phyloP scores from a whole-genome alignment of 192 early-diverging fungal species.

The Coemansia sp. region DNA sequence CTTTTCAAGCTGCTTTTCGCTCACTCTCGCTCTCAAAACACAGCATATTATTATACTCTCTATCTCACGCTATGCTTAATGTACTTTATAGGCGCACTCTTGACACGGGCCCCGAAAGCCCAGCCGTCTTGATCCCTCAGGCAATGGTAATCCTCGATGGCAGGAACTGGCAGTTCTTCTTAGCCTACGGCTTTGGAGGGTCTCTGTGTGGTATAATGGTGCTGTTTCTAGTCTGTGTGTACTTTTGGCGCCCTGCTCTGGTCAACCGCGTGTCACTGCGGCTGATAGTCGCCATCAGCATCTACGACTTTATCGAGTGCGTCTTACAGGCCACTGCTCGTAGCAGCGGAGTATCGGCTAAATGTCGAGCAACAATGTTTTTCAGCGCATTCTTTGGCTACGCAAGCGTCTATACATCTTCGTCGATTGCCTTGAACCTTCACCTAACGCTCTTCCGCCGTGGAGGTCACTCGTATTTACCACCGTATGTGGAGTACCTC shows the following conservation, averaged over 20 bases:
- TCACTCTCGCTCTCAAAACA: not conserved
- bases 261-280: constrained; percentile 45
- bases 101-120: constrained; percentile 18
- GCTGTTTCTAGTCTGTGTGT: constrained; percentile 24
- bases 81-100: not conserved
- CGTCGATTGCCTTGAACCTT: constrained; percentile 42
- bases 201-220: constrained; percentile 20
- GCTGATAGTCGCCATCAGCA: constrained; percentile 38
- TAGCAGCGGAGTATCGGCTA: not conserved
- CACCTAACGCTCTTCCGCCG: constrained; percentile 37
- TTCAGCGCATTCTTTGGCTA: constrained; percentile 25
- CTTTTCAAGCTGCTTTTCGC: not conserved
- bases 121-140: not conserved
- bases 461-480: constrained; percentile 14
- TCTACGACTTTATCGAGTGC: constrained; percentile 35
- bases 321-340: constrained; percentile 7
- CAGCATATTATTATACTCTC: not conserved
- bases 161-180: constrained; percentile 9
- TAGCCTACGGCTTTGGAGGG: constrained; percentile 15
- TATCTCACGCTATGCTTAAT: not conserved
- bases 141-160: not conserved
- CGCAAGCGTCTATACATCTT: constrained; percentile 37
- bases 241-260: constrained; percentile 36
- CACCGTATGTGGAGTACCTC: constrained; percentile 35
- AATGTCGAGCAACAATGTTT: constrained; percentile 16